Conservation (phyloP, 306 rosid genomes). For the Corylus avellana region DNA sequence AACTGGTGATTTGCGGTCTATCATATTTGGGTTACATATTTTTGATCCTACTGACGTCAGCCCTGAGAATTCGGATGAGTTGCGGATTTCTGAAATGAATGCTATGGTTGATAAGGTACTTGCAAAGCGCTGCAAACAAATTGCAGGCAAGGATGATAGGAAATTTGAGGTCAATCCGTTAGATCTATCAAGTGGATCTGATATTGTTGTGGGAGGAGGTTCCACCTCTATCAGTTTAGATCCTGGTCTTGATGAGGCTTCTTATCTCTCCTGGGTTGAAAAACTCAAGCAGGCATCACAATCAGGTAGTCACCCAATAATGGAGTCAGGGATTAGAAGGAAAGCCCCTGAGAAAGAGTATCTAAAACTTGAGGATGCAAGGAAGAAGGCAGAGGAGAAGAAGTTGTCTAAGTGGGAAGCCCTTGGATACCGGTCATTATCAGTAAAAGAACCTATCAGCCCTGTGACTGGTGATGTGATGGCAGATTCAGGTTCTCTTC, state of each 20-base stretch:
- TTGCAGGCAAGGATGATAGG: conserved; percentile 49
- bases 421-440: conserved; percentile 70
- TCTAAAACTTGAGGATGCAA: conserved; percentile 65
- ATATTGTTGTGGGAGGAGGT: conserved; percentile 37
- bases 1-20: conserved; percentile 70
- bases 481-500: conserved; percentile 76
- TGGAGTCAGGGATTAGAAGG: conserved; percentile 48
- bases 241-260: conserved; percentile 70
- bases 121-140: conserved; percentile 50
- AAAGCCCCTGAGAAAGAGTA: conserved; percentile 45
- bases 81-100: conserved; percentile 51
- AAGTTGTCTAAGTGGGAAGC: conserved; percentile 81
- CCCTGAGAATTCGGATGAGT: conserved; percentile 41
- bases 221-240: conserved; percentile 40
- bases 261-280: conserved; percentile 86
- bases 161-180: conserved; percentile 69
- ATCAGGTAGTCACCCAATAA: conserved; percentile 40
- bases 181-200: conserved; percentile 40
- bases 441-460: conserved; percentile 50
- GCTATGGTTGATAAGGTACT: conserved; percentile 72
- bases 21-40: conserved; percentile 71
- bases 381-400: conserved; percentile 76
- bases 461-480: conserved; percentile 43
- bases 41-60: conserved; percentile 58
- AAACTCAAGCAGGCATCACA: conserved; percentile 73